Conservation (phyloP, 2,329 filamentous ascomycete genomes). For the Fusarium neocosmosporiellum region DNA sequence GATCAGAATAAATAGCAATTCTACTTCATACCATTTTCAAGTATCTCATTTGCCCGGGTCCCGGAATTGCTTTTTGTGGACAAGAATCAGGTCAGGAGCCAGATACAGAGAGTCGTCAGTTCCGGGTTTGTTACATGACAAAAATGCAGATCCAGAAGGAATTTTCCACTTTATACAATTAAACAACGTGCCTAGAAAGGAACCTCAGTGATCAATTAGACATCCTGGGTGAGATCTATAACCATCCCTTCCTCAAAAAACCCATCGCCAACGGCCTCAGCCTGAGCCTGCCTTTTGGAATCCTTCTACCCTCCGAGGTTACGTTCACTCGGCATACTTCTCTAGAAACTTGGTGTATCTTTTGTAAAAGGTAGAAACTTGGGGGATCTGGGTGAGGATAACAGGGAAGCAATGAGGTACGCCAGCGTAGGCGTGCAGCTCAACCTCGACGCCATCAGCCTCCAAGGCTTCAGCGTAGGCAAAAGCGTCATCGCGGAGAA, state of each 20-base stretch:
- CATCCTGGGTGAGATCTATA: no score
- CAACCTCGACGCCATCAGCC: conserved; percentile 18
- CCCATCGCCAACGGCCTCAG: no score
- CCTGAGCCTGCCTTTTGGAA: no score
- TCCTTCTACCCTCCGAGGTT: no score
- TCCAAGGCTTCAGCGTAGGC: conserved; percentile 35
- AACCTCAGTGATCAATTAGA: no score
- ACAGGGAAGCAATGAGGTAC: conserved; percentile 39
- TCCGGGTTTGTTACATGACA: no score
- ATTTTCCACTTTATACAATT: background rate
- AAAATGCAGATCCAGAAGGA: background rate
- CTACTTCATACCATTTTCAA: background rate
- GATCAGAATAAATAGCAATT: background rate
- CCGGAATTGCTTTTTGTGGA: no score
- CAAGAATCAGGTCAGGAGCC: no score
- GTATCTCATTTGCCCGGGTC: no score
- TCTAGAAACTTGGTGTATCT: conserved; percentile 17
- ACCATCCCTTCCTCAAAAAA: no score
- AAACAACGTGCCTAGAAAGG: no score
- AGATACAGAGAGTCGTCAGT: no score
- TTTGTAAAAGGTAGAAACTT: conserved; percentile 14
- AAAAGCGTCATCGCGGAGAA: conserved; percentile 34
- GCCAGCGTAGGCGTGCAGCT: conserved; percentile 32
- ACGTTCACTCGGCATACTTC: background rate
- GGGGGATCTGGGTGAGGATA: background rate